Percentiles rank a stretch among this genome's conserved stretches.
Conservation (phyloP, 2,329 filamentous ascomycete species). For the Phaeosphaeria sp. region DNA sequence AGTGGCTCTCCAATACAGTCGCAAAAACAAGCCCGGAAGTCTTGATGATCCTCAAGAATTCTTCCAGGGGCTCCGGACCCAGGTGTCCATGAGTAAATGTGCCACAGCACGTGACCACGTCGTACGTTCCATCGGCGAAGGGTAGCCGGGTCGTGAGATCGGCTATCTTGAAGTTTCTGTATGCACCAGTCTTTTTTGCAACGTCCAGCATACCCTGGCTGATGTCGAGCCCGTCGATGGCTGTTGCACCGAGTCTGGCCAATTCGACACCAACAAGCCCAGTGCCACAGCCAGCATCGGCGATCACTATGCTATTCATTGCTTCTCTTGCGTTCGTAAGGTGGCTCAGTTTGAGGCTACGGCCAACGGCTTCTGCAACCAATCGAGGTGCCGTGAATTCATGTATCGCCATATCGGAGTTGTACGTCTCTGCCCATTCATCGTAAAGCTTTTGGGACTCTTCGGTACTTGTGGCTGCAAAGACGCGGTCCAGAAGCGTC, state of each 20-base stretch:
- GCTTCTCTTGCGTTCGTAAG: conserved; percentile 10
- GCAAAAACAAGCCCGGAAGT: conserved; percentile 58
- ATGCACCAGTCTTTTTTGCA: conserved; percentile 58
- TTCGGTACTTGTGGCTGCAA: conserved; percentile 42
- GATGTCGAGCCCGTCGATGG: conserved; percentile 62
- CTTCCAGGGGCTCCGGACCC: conserved; percentile 56
- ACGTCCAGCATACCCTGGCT: conserved; percentile 61
- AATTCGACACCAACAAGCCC: conserved; percentile 61
- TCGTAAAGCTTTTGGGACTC: conserved; percentile 54
- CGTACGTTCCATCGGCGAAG: conserved; percentile 53
- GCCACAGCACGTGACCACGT: conserved; percentile 61
- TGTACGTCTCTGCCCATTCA: conserved; percentile 56
- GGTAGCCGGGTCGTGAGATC: conserved; percentile 58
- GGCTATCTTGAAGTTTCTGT: conserved; percentile 53
- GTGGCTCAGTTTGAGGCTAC: conserved; percentile 22
- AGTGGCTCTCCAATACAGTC: conserved; percentile 60
- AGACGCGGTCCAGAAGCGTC: conserved; percentile 47
- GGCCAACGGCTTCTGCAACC: conserved; percentile 34
- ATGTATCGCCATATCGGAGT: conserved; percentile 50
- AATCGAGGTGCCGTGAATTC: conserved; percentile 53
- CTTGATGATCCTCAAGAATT: conserved; percentile 60
- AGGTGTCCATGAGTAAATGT: conserved; percentile 65
- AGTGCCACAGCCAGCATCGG: conserved; percentile 65
- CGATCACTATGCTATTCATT: conserved; percentile 44
- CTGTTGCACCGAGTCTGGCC: conserved; percentile 50